Base-by-base conservation (phyloP, 441 rosid species). In the Macaranga tanarius region DNA sequence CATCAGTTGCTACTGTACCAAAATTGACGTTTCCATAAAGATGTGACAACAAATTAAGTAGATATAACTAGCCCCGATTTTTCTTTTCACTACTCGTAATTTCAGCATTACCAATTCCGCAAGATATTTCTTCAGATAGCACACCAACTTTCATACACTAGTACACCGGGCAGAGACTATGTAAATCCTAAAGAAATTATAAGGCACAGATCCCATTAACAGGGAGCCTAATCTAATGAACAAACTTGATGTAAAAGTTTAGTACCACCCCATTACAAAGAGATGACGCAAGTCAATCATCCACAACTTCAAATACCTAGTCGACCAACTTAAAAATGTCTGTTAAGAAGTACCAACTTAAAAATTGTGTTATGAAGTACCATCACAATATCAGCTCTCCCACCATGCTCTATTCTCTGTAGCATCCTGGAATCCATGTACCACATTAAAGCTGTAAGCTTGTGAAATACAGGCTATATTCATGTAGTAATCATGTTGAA, bases 401-500 rank as follows among this genome's bases (percentile, higher is more conserved):
- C 42, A 52, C 38, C 45, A 5, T 16, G 69, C 40, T 20, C 15
- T 51, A 26, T 26, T 55, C 31, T 64, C 57, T 54, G 55, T 26
- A 60, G 70, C 58, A 25, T 51, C 63, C 61, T 59, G 13, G 16
- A 63, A 65, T 48, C 61, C 38, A 45, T 5, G 56, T 4, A 50
- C 61, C 15, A 58, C 23, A 56, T 12, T 60, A 40, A 40, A 47
- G 55, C 34, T 52, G 52, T 12, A 50, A 19, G 16, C 48, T 67
- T 76, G 48, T 40, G 48, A 28, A 57, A 63, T 64, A 63, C 28
- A 28, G 8, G 20, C 69, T 48, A 65, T 60, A 25, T 48, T 95
- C 85, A 92, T 16, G 87, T 80, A 48, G 91, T 76, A 67, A 93
- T 88, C 99, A 95, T 95, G 78, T 91, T 93, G 91, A 95, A 93